Percentiles rank a stretch among this genome's conserved stretches.
phyloP scores from a whole-genome alignment of 768 basidiomycete species.

The Amanita brunnescens region DNA sequence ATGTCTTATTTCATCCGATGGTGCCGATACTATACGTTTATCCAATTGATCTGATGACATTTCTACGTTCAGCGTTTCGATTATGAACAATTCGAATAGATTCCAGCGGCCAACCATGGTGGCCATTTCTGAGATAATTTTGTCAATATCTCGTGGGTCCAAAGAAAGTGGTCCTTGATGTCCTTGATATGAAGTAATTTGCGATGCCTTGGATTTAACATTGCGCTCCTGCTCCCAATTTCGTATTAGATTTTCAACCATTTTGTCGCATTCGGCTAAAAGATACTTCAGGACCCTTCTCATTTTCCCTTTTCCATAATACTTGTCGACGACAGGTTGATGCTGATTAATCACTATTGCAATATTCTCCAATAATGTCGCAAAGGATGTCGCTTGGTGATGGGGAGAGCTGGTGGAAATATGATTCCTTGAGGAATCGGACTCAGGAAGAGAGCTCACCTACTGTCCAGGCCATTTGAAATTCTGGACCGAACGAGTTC shows the following conservation, averaged over 20 bases:
- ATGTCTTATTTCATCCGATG: neutral
- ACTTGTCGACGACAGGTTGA: conserved; percentile 95
- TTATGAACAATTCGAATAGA: conserved; percentile 46
- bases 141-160: conserved; percentile 90
- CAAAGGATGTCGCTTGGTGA: conserved; percentile 85
- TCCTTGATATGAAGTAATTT: conserved; percentile 19
- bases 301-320: conserved; percentile 92
- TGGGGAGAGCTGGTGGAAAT: conserved; percentile 78
- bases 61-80: neutral
- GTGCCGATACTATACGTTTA: neutral
- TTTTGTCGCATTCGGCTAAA: conserved; percentile 79
- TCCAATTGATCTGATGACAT: conserved; percentile 6
- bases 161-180: conserved; percentile 47
- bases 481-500: conserved; percentile 77
- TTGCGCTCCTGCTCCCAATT: conserved; percentile 90
- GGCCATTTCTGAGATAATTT: conserved; percentile 77
- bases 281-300: conserved; percentile 63
- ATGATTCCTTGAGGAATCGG: conserved; percentile 4
- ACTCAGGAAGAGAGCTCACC: neutral
- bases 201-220: conserved; percentile 66
- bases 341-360: conserved; percentile 97
- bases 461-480: conserved; percentile 22
- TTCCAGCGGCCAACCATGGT: conserved; percentile 91
- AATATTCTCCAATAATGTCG: conserved; percentile 89
- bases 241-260: conserved; percentile 63